Evolutionary conservation across 306 rosid genomes (phyloP), one percentile per base, ranked within the genome.

Genomic region (Fragaria ananassa): DNA sequence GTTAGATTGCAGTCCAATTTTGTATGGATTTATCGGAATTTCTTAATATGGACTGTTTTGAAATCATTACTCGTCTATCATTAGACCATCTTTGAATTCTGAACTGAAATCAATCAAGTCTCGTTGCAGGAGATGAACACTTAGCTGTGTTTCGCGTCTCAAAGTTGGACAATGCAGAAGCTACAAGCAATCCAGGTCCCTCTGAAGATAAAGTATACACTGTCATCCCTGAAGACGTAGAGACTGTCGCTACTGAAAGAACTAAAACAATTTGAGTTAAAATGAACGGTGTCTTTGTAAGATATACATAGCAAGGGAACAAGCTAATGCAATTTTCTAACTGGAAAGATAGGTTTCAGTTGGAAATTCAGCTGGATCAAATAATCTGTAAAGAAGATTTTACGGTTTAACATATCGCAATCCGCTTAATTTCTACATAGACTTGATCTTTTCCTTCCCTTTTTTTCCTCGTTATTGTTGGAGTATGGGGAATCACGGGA

Each of bases 91-190:
- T 37, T 65, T 46, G 15, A 50, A 10, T 35, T 60, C 25, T 68
- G 41, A 76, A 46, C 17, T 45, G 35, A 27, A 41, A 14, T n/a
- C n/a, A 41, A 34, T 53, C 21, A 11, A 25, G 66, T 41, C 78
- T 58, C 54, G 77, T 80, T 62, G 11, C 85, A 94, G 98, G 98
- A 54, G 98, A 94, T 83, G 85, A 53, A 60, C 87, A 94, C 84
- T 81, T 90, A 78, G 98, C 98, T 11, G 88, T 94, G 83, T 94
- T 94, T 61, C 95, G 91, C 0, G 92, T 86, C 53, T 87, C 92
- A 21, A 94, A 91, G 84, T 74, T 90, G 25, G 77, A 83, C 82
- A 79, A 74, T 1, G 84, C 73, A 70, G 89, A 83, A 77, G 64
- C 58, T 81, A 78, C 44, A 37, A 86, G 75, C 74, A 72, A 71